Evolutionary conservation across 2,329 filamentous ascomycete species (phyloP).

Genomic region (Colletotrichum coccodes): DNA sequence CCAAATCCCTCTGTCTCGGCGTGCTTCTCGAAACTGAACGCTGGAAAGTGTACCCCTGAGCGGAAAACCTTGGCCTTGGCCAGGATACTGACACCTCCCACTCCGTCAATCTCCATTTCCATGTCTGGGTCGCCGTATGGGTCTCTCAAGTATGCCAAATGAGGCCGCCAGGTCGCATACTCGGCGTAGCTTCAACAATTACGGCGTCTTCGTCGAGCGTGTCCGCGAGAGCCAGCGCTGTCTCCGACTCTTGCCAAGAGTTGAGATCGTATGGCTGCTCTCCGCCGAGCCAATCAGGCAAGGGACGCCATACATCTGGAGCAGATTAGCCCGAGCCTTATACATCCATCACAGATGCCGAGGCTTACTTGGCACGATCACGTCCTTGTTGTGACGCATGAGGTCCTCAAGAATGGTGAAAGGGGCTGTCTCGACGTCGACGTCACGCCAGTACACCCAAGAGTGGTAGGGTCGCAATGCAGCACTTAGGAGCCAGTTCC

Average conservation of each 20-base stretch:
- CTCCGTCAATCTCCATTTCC: conserved; percentile 99
- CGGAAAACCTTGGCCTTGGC: conserved; percentile 97
- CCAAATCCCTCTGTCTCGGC: conserved; percentile 98
- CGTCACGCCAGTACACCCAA: conserved; percentile 99
- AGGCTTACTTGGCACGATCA: conserved; percentile 96
- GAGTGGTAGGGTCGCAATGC: conserved; percentile 94
- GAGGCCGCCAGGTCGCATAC: conserved; percentile 97
- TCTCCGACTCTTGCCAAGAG: conserved; percentile 99
- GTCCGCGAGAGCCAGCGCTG: conserved; percentile 90
- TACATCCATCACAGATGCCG: background rate
- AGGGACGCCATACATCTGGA: conserved; percentile 96
- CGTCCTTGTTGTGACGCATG: conserved; percentile 98
- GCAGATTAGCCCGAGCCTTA: conserved; percentile 37
- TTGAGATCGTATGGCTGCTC: conserved; percentile 99
- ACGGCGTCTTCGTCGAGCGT: conserved; percentile 97
- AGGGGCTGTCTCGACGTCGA: conserved; percentile 96
- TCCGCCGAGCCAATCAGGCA: conserved; percentile 97
- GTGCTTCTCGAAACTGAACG: conserved; percentile 98
- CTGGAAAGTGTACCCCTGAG: conserved; percentile 94
- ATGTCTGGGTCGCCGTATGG: conserved; percentile 98
- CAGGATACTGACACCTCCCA: conserved; percentile 96
- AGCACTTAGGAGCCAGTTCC: conserved; percentile 96
- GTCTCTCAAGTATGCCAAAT: conserved; percentile 95
- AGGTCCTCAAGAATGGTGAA: conserved; percentile 97
- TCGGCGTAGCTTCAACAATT: conserved; percentile 98